Percentiles rank a stretch among this genome's conserved stretches.
These are phyloP conservation scores for Pythium grandisporangium DNA, from an alignment of 352 stramenopile species.

Conservation along the genomic window DNA sequence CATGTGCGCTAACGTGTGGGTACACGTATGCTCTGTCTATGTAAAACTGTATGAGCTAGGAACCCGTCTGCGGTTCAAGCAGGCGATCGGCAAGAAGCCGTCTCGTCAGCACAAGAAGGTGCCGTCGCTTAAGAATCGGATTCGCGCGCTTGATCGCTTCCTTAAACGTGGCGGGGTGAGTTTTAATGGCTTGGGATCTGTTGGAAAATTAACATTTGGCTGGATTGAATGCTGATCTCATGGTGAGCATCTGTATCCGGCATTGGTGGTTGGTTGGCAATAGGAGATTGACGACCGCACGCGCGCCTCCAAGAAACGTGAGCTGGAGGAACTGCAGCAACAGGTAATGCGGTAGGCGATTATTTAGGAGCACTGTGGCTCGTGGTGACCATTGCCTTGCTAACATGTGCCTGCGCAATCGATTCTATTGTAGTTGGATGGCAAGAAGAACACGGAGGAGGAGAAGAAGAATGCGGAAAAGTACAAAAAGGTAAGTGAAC, in stretches of 20 bases:
- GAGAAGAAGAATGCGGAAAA: constrained; percentile 73
- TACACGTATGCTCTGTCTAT: no score
- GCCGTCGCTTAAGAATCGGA: constrained; percentile 78
- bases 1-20: no score
- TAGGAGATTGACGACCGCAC: constrained; percentile 15
- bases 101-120: constrained; percentile 49
- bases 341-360: no score
- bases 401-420: no score
- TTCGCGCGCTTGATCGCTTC: constrained; percentile 70
- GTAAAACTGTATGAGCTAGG: no score
- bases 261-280: no score
- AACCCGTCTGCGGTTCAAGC: constrained; percentile 67
- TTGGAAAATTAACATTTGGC: no score
- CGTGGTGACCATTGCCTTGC: no score
- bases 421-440: constrained; percentile 12
- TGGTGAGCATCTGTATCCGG: no score
- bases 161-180: constrained; percentile 67
- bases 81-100: constrained; percentile 38
- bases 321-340: constrained; percentile 21
- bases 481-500: constrained; percentile 53
- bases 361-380: no score
- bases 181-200: no score
- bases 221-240: no score
- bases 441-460: constrained; percentile 12
- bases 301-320: constrained; percentile 22